phyloP scores from a whole-genome alignment of 2,329 filamentous ascomycete species.

The Scedosporium aurantiacum region DNA sequence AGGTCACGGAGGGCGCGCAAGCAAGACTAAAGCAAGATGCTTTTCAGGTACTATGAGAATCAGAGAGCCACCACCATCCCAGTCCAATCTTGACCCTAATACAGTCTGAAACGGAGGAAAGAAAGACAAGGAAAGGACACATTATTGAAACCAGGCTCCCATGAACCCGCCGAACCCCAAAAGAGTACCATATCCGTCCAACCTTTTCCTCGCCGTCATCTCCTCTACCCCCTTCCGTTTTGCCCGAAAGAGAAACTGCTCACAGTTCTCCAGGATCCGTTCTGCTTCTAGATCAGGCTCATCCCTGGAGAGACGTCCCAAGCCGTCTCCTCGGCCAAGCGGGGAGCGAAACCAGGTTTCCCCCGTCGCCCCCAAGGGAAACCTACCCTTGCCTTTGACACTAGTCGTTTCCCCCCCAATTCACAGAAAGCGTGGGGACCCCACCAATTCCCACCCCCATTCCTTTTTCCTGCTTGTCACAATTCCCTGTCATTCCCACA shows the following conservation, averaged over 20 bases:
- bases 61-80: background rate
- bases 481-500: conserved; percentile 12
- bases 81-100: background rate
- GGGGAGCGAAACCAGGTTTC: background rate
- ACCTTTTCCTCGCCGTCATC: background rate
- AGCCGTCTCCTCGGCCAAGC: conserved; percentile 4
- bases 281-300: background rate
- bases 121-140: background rate
- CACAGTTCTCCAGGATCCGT: background rate
- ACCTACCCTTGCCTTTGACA: background rate
- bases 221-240: background rate
- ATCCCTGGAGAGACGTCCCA: background rate
- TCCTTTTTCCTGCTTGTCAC: conserved; percentile 9
- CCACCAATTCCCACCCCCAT: background rate
- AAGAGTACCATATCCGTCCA: conserved; percentile 1
- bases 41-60: conserved; percentile 5
- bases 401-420: background rate
- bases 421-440: background rate
- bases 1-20: no score
- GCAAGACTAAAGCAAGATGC: background rate
- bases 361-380: background rate
- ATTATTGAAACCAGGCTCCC: background rate
- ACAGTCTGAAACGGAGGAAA: background rate
- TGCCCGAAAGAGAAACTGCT: conserved; percentile 3
- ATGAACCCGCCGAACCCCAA: background rate